A percentile compares a stretch with the other conserved stretches of the same genome.
Evolutionary conservation across 768 basidiomycete genomes (phyloP).

Genomic region (Kwoniella mangroviensis): DNA sequence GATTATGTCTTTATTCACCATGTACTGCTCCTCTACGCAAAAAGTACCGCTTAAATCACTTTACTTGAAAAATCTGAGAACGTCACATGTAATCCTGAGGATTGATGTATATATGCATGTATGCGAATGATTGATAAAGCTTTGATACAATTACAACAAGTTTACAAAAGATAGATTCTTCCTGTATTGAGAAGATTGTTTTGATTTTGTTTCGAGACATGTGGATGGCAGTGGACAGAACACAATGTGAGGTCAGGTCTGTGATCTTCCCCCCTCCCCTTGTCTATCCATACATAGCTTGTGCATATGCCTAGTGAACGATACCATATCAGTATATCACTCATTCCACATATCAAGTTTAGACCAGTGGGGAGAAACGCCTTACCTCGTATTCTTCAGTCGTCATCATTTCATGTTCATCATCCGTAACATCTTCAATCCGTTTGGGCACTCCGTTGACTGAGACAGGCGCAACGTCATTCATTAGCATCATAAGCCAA

Average conservation of each 20-base stretch:
- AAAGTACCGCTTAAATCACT: too few species aligned
- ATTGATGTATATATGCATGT: constrained; percentile 4
- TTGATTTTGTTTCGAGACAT: too few species aligned
- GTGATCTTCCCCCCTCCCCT: neutral
- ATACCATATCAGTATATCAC: neutral
- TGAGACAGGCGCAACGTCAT: constrained; percentile 10
- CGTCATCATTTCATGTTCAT: constrained; percentile 89
- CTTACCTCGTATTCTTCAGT: constrained; percentile 80
- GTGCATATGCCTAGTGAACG: constrained; percentile 19
- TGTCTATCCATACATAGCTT: constrained; percentile 24
- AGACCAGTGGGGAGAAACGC: constrained; percentile 5
- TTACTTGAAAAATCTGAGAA: neutral
- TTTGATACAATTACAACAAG: neutral
- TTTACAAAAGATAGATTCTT: too few species aligned
- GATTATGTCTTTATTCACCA: too few species aligned
- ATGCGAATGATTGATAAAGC: neutral
- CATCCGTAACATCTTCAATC: constrained; percentile 83
- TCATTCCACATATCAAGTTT: neutral
- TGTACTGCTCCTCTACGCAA: too few species aligned
- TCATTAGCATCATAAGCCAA: neutral
- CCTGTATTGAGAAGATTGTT: too few species aligned
- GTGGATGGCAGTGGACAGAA: too few species aligned
- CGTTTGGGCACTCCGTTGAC: constrained; percentile 76
- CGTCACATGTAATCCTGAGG: neutral
- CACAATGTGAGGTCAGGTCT: neutral